These are phyloP conservation scores for Pyrenopolyporus hunteri DNA, from an alignment of 495 filamentous ascomycete species.

Conservation along the genomic window DNA sequence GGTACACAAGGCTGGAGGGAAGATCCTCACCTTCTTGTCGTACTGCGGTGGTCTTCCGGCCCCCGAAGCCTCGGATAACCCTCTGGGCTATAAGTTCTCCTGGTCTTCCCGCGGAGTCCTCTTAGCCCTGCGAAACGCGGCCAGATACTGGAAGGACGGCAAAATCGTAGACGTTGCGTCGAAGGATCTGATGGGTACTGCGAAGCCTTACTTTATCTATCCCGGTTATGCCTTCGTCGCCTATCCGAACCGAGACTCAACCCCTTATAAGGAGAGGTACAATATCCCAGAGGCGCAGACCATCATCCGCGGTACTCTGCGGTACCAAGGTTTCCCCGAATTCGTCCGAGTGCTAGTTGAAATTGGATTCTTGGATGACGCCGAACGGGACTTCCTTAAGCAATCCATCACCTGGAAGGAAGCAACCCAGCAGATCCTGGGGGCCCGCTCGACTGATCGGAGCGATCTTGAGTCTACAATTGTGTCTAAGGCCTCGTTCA, in stretches of 20 bases:
- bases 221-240: slow-evolving; percentile 87
- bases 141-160: slow-evolving; percentile 81
- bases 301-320: slow-evolving; percentile 74
- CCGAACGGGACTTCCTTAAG: slow-evolving; percentile 65
- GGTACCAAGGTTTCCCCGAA: slow-evolving; percentile 83
- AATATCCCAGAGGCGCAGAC: slow-evolving; percentile 84
- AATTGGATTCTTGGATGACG: slow-evolving; percentile 80
- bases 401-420: slow-evolving; percentile 76
- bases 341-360: slow-evolving; percentile 87
- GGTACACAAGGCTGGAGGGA: slow-evolving; percentile 82
- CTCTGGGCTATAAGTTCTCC: slow-evolving; percentile 95
- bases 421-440: slow-evolving; percentile 75
- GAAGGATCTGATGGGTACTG: slow-evolving; percentile 79
- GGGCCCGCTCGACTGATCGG: slow-evolving; percentile 64
- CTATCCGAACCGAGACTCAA: slow-evolving; percentile 93
- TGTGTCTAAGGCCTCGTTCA: slow-evolving; percentile 74
- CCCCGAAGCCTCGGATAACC: slow-evolving; percentile 85
- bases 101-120: slow-evolving; percentile 84
- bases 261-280: slow-evolving; percentile 84
- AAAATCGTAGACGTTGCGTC: slow-evolving; percentile 67
- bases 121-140: slow-evolving; percentile 83
- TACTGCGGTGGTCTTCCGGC: slow-evolving; percentile 91
- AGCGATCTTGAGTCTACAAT: slow-evolving; percentile 75
- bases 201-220: slow-evolving; percentile 92
- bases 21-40: slow-evolving; percentile 80